Percentiles rank a stretch among this genome's conserved stretches.
Conservation (phyloP, 495 filamentous ascomycete genomes). For the Lepidopterella palustris region DNA sequence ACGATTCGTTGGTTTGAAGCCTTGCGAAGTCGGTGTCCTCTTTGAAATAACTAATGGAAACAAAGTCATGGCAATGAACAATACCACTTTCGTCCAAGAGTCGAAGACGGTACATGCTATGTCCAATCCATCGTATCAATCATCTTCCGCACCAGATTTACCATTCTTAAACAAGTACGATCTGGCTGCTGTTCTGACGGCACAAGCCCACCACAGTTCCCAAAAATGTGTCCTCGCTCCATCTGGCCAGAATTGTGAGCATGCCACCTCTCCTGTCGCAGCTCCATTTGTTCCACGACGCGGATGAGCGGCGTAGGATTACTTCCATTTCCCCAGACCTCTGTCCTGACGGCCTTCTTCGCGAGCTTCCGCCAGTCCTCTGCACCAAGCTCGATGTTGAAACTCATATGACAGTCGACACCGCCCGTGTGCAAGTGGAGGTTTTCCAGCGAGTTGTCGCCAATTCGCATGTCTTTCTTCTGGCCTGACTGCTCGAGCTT, state of each 20-base stretch:
- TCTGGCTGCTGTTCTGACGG: conserved; percentile 15
- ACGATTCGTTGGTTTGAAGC: too few species aligned
- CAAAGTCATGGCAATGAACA: too few species aligned
- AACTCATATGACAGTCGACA: conserved; percentile 32
- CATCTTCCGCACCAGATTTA: conserved; percentile 18
- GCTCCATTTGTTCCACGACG: conserved; percentile 28
- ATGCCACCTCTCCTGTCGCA: conserved; percentile 25
- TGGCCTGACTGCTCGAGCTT: conserved; percentile 18
- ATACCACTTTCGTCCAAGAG: too few species aligned
- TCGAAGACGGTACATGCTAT: background rate
- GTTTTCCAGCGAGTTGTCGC: conserved; percentile 25
- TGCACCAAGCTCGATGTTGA: conserved; percentile 30
- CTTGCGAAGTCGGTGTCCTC: too few species aligned
- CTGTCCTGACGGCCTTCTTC: conserved; percentile 33
- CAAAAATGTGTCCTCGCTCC: conserved; percentile 16
- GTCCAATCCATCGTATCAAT: conserved; percentile 20
- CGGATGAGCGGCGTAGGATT: conserved; percentile 16
- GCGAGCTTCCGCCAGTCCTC: conserved; percentile 33
- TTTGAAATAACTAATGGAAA: too few species aligned
- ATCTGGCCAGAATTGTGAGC: background rate
- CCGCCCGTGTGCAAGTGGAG: conserved; percentile 32
- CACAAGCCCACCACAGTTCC: background rate
- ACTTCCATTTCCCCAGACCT: conserved; percentile 29
- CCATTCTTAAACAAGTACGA: conserved; percentile 27
- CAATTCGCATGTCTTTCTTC: conserved; percentile 33